Base-by-base conservation (phyloP, 2,329 filamentous ascomycete genomes). In the Parafenestella ontariensis region DNA sequence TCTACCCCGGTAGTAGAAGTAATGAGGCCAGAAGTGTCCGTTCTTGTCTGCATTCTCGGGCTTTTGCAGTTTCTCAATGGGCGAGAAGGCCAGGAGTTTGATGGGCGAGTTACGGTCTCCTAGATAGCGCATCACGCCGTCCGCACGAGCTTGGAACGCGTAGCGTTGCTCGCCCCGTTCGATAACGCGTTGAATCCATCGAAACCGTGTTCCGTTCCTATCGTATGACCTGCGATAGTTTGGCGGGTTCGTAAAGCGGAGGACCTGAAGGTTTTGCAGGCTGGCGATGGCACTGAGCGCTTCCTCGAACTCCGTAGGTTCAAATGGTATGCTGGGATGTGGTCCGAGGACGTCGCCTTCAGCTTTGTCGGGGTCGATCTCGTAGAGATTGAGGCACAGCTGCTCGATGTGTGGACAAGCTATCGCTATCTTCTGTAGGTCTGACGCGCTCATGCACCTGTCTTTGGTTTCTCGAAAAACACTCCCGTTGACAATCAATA, bases 321-420 rank as follows among this genome's bases (percentile, higher is more conserved):
- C 15, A 15, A 3, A 21, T 5, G 28, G 5, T 28, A 17, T 13
- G 15, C 8, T 17, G 23, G 28, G 20, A 18, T 3, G 17, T 11
- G 28, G 23, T 3, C 49, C 44, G 5, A 53, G 13, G 3, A 53
- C 15, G 37, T 53, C 50, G 37, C 29, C 23, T 20, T 53, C 46
- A 6, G 10, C 2, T 17, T 20, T 9, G 23, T 40, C 45, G 13
- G 17, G 3, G 20, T 39, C 45, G 13, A 45, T 28, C 15, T 47
- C 44, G 28, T 53, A 48, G 6, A 53, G 29, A 18, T 53, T 48
- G 20, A 53, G 44, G 21, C 50, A 48, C 0, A 53, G 29, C n/a
- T 48, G 29, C n/a, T 44, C 21, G 13, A 53, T 6, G 2, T 23
- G 20, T 26, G 44, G 36, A n/a, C 50, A 53, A 5, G 29, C 29